Evolutionary conservation across 257 asterid species (phyloP).

Genomic region (Forsythia suspensa): DNA sequence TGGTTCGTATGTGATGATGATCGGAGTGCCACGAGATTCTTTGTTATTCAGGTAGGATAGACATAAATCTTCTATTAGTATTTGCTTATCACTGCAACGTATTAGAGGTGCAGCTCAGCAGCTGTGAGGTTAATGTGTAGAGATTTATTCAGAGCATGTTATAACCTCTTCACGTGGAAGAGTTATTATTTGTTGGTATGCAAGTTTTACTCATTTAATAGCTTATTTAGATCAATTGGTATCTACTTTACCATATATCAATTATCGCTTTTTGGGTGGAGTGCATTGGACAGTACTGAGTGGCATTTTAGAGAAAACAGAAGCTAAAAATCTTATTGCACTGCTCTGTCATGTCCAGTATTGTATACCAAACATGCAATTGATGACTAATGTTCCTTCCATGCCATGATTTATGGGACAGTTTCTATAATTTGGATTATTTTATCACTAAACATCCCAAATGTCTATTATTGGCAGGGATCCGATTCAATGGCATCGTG

Average conservation of each 20-base stretch:
- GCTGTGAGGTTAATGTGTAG: no score
- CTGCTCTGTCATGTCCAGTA: no score
- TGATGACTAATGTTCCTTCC: not conserved
- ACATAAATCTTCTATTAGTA: not conserved
- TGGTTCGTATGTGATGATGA: constrained; percentile 95
- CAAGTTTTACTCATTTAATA: not conserved
- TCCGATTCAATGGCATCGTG: constrained; percentile 95
- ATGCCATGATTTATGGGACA: not conserved
- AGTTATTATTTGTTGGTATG: not conserved
- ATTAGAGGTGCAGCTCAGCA: not conserved
- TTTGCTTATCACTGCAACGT: not conserved
- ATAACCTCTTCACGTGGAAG: no score
- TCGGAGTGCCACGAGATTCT: constrained; percentile 72
- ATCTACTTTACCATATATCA: not conserved
- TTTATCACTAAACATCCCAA: not conserved
- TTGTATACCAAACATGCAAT: no score
- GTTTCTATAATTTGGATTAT: not conserved
- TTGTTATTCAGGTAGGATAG: constrained; percentile 78
- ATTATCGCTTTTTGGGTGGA: no score
- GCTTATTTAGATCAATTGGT: not conserved
- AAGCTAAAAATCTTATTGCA: no score
- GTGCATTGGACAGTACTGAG: no score
- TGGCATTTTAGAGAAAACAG: no score
- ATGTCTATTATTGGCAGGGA: constrained; percentile 51
- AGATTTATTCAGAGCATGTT: no score